Conservation (phyloP, 306 rosid species). For the Lotus japonicus region DNA sequence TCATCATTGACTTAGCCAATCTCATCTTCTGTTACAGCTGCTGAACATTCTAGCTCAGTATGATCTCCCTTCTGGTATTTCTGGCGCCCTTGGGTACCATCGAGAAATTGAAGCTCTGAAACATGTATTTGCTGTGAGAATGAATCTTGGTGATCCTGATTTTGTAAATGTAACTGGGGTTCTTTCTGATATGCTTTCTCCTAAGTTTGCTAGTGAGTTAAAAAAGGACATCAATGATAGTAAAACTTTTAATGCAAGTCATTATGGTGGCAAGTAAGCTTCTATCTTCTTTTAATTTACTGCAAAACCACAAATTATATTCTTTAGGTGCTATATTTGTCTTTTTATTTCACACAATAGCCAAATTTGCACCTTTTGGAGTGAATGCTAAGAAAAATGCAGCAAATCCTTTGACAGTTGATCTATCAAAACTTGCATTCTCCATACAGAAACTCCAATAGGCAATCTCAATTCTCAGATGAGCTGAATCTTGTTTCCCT, state of each 20-base stretch:
- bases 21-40: slow-evolving; percentile 41
- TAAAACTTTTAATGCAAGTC: slow-evolving; percentile 51
- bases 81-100: slow-evolving; percentile 66
- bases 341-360: not conserved
- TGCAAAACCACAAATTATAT: not conserved
- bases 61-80: slow-evolving; percentile 51
- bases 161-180: slow-evolving; percentile 51
- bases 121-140: slow-evolving; percentile 62
- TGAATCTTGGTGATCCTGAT: slow-evolving; percentile 87
- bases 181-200: slow-evolving; percentile 76
- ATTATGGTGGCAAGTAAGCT: slow-evolving; percentile 72
- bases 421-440: not conserved
- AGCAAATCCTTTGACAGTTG: not conserved
- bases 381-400: slow-evolving; percentile 13
- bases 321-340: not conserved
- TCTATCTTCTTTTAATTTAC: not conserved
- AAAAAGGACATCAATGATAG: slow-evolving; percentile 56
- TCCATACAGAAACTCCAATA: not conserved
- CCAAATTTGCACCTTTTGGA: not conserved
- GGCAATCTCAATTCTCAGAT: no score
- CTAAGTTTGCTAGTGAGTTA: slow-evolving; percentile 49
- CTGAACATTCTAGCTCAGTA: slow-evolving; percentile 66
- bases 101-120: slow-evolving; percentile 76
- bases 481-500: not conserved
- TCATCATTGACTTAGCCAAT: slow-evolving; percentile 4